phyloP scores from a whole-genome alignment of 2,329 filamentous ascomycete genomes.

The Triangularia verruculosa region DNA sequence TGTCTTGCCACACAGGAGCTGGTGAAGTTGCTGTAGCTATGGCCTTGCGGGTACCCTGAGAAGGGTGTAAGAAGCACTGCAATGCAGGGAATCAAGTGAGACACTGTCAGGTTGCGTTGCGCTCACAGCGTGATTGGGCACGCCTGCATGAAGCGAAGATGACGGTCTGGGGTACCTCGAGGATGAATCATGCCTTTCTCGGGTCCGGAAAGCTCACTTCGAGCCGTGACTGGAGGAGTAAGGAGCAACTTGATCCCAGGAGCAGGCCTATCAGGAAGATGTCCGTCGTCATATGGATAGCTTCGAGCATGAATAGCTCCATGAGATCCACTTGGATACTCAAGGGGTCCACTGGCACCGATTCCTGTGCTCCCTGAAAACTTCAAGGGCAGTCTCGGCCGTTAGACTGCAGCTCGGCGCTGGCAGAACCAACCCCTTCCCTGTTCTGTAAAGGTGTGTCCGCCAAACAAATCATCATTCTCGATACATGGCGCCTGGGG shows the following conservation, averaged over 20 bases:
- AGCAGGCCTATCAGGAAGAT: not conserved
- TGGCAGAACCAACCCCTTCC: not conserved
- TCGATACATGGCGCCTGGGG: not conserved
- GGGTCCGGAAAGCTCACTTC: not conserved
- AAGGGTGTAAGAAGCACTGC: not conserved
- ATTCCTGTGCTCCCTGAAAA: constrained; percentile 10
- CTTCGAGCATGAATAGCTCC: not conserved
- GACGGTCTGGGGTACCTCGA: not conserved
- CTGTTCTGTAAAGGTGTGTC: constrained; percentile 1
- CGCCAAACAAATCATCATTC: constrained; percentile 5
- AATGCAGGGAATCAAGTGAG: constrained; percentile 4
- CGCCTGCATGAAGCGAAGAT: not conserved
- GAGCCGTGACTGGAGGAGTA: not conserved
- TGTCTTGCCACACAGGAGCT: constrained; percentile 7
- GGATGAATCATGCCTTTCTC: not conserved
- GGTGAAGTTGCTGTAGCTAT: not conserved
- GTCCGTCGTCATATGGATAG: not conserved
- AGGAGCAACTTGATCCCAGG: not conserved
- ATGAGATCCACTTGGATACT: not conserved
- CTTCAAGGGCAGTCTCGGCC: constrained; percentile 20
- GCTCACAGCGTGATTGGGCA: not conserved
- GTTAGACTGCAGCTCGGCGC: constrained; percentile 17
- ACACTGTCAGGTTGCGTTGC: constrained; percentile 1
- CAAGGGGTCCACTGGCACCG: not conserved
- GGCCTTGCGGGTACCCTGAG: not conserved